Evolutionary conservation across 768 basidiomycete genomes (phyloP).

Genomic region (Lyophyllum decastes): DNA sequence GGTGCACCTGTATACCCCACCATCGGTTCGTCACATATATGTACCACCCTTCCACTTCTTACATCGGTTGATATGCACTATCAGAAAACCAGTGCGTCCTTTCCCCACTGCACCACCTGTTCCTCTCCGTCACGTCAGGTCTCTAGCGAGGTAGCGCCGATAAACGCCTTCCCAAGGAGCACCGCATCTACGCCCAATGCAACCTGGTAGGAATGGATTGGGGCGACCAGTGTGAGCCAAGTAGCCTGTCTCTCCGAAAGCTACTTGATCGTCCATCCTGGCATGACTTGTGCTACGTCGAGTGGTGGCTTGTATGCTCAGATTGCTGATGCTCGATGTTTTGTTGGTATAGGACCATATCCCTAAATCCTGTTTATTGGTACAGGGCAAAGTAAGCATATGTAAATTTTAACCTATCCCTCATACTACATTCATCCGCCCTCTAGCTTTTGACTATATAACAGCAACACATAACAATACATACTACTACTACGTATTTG

Average conservation of each 20-base stretch:
- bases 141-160: constrained; percentile 55
- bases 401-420: neutral
- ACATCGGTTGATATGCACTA: neutral
- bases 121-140: too few relatives aligned
- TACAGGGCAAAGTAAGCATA: constrained; percentile 57
- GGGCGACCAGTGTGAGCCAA: constrained; percentile 39
- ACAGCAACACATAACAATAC: constrained; percentile 47
- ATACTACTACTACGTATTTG: too few relatives aligned
- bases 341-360: constrained; percentile 51
- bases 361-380: constrained; percentile 63
- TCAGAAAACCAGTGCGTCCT: constrained; percentile 51
- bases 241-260: constrained; percentile 55
- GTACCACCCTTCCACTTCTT: neutral
- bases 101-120: neutral
- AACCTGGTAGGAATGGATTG: constrained; percentile 57
- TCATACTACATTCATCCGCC: neutral
- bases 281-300: constrained; percentile 47
- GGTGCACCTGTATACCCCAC: constrained; percentile 46
- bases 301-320: neutral
- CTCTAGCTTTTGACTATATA: constrained; percentile 60
- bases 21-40: constrained; percentile 44
- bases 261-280: constrained; percentile 49
- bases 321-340: neutral
- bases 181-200: constrained; percentile 36
- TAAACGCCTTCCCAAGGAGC: constrained; percentile 58